Evolutionary conservation across 176 grass and related monocot species (phyloP).

Genomic region (Typha latifolia): DNA sequence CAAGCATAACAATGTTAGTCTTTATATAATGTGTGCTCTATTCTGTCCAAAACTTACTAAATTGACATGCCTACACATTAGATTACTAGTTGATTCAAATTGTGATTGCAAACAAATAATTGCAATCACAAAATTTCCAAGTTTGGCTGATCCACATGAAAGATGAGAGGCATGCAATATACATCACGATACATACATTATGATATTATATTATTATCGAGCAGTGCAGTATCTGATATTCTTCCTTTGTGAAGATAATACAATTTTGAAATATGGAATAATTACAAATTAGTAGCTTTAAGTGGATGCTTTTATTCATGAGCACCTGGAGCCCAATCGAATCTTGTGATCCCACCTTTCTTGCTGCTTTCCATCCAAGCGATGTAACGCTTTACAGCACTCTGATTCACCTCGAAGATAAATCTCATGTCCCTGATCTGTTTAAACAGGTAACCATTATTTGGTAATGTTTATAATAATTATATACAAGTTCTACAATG

Average conservation of each 20-base stretch:
- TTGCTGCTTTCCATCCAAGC: not conserved
- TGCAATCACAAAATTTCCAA: no score
- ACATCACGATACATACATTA: no score
- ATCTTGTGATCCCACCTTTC: not conserved
- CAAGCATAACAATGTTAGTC: no score
- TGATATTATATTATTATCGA: no score
- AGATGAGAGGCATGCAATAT: no score
- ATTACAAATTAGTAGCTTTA: not conserved
- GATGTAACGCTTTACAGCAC: constrained; percentile 4
- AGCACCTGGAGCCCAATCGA: not conserved
- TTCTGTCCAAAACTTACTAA: no score
- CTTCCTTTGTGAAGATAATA: not conserved
- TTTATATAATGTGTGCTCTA: no score
- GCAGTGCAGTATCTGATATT: no score
- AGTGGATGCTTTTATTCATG: not conserved
- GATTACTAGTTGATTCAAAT: no score
- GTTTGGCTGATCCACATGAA: no score
- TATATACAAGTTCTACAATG: not conserved
- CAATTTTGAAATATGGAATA: not conserved
- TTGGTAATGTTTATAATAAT: not conserved
- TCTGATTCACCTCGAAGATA: constrained; percentile 44
- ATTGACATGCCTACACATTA: no score
- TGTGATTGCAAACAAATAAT: no score
- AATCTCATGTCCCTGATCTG: constrained; percentile 59
- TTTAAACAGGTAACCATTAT: constrained; percentile 15